Conservation (phyloP, 441 rosid species). For the Populus hybrid region DNA sequence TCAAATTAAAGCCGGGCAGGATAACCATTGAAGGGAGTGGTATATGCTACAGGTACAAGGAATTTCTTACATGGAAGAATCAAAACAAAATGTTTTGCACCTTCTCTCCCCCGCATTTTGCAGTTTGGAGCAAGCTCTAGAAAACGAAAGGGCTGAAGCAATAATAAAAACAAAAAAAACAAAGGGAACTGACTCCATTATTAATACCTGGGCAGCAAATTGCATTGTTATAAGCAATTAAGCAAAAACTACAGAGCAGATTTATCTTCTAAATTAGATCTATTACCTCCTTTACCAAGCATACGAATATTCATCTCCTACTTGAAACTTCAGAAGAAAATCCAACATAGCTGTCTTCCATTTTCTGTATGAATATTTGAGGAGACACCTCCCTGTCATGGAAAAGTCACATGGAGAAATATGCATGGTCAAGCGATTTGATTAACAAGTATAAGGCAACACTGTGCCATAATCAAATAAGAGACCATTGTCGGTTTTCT, state of each 20-base stretch:
- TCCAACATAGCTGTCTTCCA: slow-evolving; percentile 24
- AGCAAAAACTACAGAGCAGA: background rate
- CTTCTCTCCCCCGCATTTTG: background rate
- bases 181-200: no score
- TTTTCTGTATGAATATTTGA: slow-evolving; percentile 47
- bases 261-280: background rate
- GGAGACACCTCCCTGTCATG: slow-evolving; percentile 59
- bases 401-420: background rate
- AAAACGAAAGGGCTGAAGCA: background rate
- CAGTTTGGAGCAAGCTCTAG: background rate
- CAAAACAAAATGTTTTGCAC: background rate
- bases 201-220: background rate
- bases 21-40: no score
- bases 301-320: background rate
- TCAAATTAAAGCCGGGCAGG: no score
- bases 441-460: background rate
- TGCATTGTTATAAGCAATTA: background rate
- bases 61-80: no score
- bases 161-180: no score
- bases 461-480: background rate
- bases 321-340: slow-evolving; percentile 10
- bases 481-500: background rate
- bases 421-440: background rate
- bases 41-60: no score
- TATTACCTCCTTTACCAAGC: slow-evolving; percentile 7